A percentile compares a stretch with the other conserved stretches of the same genome.
Conservation (phyloP, 768 basidiomycete species). For the Amyloporia xantha region DNA sequence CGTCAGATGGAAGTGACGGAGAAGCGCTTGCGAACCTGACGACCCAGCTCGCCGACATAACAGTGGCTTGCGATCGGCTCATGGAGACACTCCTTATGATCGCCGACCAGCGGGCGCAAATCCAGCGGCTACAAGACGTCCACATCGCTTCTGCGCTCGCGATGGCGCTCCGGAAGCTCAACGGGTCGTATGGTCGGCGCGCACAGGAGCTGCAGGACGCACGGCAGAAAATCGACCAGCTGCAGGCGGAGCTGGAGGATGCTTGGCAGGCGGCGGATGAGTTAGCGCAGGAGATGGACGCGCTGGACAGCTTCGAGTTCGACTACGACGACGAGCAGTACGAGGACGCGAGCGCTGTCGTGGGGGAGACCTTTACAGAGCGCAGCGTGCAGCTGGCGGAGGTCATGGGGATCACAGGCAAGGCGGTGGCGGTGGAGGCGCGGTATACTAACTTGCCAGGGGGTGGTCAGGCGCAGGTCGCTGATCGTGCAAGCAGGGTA, state of each 20-base stretch:
- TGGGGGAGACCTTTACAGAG: conserved; percentile 5
- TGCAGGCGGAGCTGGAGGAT: conserved; percentile 69
- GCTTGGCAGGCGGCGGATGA: conserved; percentile 77
- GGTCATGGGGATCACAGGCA: conserved; percentile 32
- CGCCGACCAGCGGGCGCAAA: conserved; percentile 59
- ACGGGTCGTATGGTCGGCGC: conserved; percentile 64
- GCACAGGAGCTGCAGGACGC: conserved; percentile 48
- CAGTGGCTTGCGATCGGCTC: conserved; percentile 50
- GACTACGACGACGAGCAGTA: conserved; percentile 11
- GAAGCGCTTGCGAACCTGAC: conserved; percentile 38
- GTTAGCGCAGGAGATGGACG: conserved; percentile 67
- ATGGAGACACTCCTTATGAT: conserved; percentile 51
- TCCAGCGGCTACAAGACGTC: conserved; percentile 49
- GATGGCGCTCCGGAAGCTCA: conserved; percentile 74
- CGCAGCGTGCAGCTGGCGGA: conserved; percentile 24
- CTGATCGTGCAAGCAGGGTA: conserved; percentile 37
- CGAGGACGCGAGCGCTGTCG: conserved; percentile 9
- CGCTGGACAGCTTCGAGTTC: conserved; percentile 34
- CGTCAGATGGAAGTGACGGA: conserved; percentile 29
- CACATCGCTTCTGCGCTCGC: conserved; percentile 76
- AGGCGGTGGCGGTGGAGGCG: conserved; percentile 31
- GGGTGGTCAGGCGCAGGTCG: conserved; percentile 20
- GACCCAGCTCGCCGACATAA: conserved; percentile 53
- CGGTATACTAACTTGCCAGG: conserved; percentile 17
- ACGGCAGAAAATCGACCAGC: conserved; percentile 40